A percentile compares a stretch with the other conserved stretches of the same genome.
Evolutionary conservation across 2,329 filamentous ascomycete genomes (phyloP).

Genomic region (Cercospora sp.): DNA sequence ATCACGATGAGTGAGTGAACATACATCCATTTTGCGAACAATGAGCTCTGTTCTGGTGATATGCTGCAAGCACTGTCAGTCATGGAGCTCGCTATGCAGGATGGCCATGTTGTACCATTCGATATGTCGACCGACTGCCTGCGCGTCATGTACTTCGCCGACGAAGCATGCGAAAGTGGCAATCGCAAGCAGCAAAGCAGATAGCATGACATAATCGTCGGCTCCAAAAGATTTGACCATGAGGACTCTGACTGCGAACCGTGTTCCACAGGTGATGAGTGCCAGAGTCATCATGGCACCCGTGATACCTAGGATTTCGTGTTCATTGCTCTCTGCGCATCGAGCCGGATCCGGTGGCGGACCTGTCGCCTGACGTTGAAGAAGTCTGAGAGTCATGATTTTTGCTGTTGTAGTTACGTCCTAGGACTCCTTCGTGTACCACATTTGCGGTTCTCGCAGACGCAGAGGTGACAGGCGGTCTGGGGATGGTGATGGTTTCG

Average conservation of each 20-base stretch:
- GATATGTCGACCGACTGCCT: conserved; percentile 3
- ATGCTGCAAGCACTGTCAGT: conserved; percentile 12
- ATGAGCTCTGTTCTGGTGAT: conserved; percentile 34
- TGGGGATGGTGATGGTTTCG: not conserved
- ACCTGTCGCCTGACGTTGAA: conserved; percentile 7
- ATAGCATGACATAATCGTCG: conserved; percentile 52
- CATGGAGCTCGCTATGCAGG: not conserved
- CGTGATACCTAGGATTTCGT: conserved; percentile 29
- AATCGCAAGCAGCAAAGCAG: conserved; percentile 42
- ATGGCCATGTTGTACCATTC: not conserved
- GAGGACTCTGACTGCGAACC: conserved; percentile 43
- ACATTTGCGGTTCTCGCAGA: not conserved
- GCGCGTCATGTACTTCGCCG: conserved; percentile 45
- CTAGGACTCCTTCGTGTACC: not conserved
- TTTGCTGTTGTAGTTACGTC: not conserved
- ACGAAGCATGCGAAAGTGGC: conserved; percentile 46
- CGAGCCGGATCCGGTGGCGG: conserved; percentile 25
- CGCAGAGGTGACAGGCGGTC: not conserved
- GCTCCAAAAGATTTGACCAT: conserved; percentile 52
- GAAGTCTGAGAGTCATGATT: conserved; percentile 7
- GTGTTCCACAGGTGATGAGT: conserved; percentile 25
- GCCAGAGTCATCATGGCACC: conserved; percentile 27
- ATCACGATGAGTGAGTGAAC: conserved; percentile 52
- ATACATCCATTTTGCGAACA: conserved; percentile 47
- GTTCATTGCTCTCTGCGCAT: conserved; percentile 30